A percentile compares a stretch with the other conserved stretches of the same genome.
Evolutionary conservation across 306 rosid species (phyloP).

Genomic region (Parietaria judaica): DNA sequence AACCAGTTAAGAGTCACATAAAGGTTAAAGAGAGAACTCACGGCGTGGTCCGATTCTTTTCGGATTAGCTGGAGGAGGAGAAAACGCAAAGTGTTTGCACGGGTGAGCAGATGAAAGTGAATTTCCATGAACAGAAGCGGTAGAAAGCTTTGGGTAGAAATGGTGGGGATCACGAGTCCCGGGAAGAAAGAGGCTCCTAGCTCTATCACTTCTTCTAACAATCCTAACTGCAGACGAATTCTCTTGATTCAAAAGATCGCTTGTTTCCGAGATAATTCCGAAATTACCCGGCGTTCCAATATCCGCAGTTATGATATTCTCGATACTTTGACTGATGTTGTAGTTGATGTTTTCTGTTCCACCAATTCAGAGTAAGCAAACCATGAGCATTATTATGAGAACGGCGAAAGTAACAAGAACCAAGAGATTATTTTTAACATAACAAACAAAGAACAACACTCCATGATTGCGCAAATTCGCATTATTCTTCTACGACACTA

Average conservation of each 20-base stretch:
- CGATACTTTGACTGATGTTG: conserved; percentile 37
- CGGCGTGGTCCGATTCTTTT: conserved; percentile 88
- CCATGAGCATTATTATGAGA: conserved; percentile 17
- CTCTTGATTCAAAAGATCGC: conserved; percentile 23
- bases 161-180: conserved; percentile 16
- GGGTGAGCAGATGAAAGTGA: conserved; percentile 32
- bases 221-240: conserved; percentile 30
- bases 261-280: conserved; percentile 25
- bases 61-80: conserved; percentile 77
- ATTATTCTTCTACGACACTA: too few species aligned
- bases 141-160: conserved; percentile 18
- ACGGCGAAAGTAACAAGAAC: conserved; percentile 2
- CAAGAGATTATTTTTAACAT: background rate
- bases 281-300: conserved; percentile 17
- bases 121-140: conserved; percentile 22
- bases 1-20: background rate
- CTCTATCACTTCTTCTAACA: conserved; percentile 20
- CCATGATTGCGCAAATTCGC: too few species aligned
- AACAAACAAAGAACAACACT: background rate
- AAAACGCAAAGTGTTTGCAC: conserved; percentile 62
- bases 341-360: conserved; percentile 45
- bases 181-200: conserved; percentile 20
- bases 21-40: conserved; percentile 33
- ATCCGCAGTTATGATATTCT: conserved; percentile 29
- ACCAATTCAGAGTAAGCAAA: conserved; percentile 30